Evolutionary conservation across 1,139 yeast genomes (phyloP), one percentile per base, ranked within the genome.

Genomic region (Zygoascus hellenicus): DNA sequence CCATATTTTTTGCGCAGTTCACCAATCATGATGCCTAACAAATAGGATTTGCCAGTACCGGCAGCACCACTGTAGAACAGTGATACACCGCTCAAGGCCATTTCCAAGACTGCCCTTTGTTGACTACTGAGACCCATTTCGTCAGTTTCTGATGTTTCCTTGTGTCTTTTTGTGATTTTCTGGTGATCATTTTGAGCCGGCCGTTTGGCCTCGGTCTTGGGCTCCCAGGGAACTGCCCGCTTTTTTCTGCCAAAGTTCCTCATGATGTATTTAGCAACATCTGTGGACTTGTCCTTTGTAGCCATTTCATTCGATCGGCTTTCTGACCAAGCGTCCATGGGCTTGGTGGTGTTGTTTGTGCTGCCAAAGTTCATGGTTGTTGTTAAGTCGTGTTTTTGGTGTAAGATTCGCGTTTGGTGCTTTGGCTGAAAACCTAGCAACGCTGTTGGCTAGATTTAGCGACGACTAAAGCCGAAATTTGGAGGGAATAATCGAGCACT

Each of bases 41-140:
- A 76, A 15, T 81, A 82, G 2, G 97, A 88, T 63, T 90, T 90
- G 58, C 97, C 97, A 0, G 97, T 89, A 58, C 97, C 97, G 0
- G 97, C 97, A 32, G 96, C 86, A 44, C 97, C 97, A 0, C 97
- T 89, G 61, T 83, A 89, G 62, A 90, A 90, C 42, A 58, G n/a
- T 35, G 47, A 56, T 16, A 49, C 34, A 1, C 60, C 60, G 10
- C 29, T 19, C 37, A 45, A 17, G 11, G 46, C 59, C 9, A 43
- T 22, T 5, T 46, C 22, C 10, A 47, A 35, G 2, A 55, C 51
- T 9, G 29, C 17, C 19, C 31, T 30, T 47, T 55, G 58, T 34
- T 52, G 57, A 13, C 47, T 44, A 31, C 50, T 48, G 26, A 54
- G 53, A 16, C 14, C 19, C 29, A 26, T 19, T 5, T 14, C 29